Conservation (phyloP, 441 rosid species). For the Populus hybrid region DNA sequence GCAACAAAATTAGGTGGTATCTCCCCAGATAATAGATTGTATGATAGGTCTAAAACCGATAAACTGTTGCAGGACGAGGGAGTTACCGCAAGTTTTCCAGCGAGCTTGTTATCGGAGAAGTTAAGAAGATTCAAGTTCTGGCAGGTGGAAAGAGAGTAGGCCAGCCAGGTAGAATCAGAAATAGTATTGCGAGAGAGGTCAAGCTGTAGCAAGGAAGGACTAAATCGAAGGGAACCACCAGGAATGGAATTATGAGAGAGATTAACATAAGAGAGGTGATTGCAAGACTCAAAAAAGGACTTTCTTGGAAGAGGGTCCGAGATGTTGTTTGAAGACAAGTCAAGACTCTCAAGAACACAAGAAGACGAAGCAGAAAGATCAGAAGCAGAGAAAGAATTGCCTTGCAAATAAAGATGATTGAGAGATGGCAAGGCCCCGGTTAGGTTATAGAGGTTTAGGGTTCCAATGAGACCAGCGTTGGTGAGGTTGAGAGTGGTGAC, state of each 20-base stretch:
- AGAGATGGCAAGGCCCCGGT: slow-evolving; percentile 48
- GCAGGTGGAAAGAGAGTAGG: slow-evolving; percentile 39
- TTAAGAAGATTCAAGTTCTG: slow-evolving; percentile 55
- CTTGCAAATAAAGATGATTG: slow-evolving; percentile 42
- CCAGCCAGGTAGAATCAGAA: slow-evolving; percentile 39
- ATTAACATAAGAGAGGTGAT: slow-evolving; percentile 34
- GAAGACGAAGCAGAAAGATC: slow-evolving; percentile 41
- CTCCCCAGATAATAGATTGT: slow-evolving; percentile 54
- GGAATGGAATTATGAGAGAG: slow-evolving; percentile 55
- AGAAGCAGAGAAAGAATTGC: slow-evolving; percentile 53
- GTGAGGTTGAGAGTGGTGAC: slow-evolving; percentile 58
- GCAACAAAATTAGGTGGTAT: slow-evolving; percentile 43
- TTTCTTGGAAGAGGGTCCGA: slow-evolving; percentile 38
- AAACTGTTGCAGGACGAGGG: slow-evolving; percentile 44
- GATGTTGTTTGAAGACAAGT: slow-evolving; percentile 52
- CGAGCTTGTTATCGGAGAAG: slow-evolving; percentile 48
- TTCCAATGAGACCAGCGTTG: slow-evolving; percentile 50
- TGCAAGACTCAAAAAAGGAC: slow-evolving; percentile 42
- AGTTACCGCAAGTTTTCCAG: slow-evolving; percentile 39
- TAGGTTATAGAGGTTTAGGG: slow-evolving; percentile 30
- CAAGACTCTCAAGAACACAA: slow-evolving; percentile 44
- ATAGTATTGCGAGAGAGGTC: slow-evolving; percentile 55
- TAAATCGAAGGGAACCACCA: slow-evolving; percentile 41
- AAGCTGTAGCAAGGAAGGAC: slow-evolving; percentile 50
- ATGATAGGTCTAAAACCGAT: slow-evolving; percentile 59